Conservation (phyloP, 768 basidiomycete genomes). For the Pulveroboletus sp. region DNA sequence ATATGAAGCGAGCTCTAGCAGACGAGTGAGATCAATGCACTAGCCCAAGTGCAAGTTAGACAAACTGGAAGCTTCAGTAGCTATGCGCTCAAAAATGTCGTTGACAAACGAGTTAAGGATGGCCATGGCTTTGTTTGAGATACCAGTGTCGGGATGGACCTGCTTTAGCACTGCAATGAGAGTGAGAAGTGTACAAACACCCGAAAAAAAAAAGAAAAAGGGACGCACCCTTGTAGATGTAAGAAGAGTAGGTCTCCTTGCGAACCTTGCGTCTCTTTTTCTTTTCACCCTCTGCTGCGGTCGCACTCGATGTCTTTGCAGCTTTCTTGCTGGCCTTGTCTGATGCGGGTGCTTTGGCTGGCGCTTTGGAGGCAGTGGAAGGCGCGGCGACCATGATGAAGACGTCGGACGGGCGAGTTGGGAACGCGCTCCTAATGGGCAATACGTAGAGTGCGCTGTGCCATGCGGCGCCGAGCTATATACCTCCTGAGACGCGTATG, state of each 20-base stretch:
- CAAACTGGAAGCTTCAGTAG: constrained; percentile 83
- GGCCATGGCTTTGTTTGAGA: constrained; percentile 95
- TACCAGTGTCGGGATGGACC: constrained; percentile 97
- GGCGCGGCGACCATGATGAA: constrained; percentile 58
- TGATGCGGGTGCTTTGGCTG: constrained; percentile 38
- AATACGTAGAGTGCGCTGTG: constrained; percentile 7
- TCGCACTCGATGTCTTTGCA: constrained; percentile 52
- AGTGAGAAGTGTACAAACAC: neutral
- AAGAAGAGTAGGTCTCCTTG: constrained; percentile 91
- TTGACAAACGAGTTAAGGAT: constrained; percentile 92
- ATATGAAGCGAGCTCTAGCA: constrained; percentile 87
- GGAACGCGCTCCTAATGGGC: constrained; percentile 4
- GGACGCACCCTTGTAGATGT: constrained; percentile 82
- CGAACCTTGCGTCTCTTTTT: constrained; percentile 85
- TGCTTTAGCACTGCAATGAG: constrained; percentile 75
- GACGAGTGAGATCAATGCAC: neutral
- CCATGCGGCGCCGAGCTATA: constrained; percentile 5
- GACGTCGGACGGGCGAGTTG: constrained; percentile 1
- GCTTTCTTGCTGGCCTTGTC: constrained; percentile 44
- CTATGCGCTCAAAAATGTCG: constrained; percentile 91
- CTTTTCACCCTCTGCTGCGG: constrained; percentile 67
- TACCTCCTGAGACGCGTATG: constrained; percentile 33
- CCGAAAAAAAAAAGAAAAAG: neutral
- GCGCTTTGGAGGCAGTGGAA: constrained; percentile 39
- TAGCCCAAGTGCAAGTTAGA: constrained; percentile 2